Conservation (phyloP, 2,329 filamentous ascomycete species). For the Exophiala viscosa region DNA sequence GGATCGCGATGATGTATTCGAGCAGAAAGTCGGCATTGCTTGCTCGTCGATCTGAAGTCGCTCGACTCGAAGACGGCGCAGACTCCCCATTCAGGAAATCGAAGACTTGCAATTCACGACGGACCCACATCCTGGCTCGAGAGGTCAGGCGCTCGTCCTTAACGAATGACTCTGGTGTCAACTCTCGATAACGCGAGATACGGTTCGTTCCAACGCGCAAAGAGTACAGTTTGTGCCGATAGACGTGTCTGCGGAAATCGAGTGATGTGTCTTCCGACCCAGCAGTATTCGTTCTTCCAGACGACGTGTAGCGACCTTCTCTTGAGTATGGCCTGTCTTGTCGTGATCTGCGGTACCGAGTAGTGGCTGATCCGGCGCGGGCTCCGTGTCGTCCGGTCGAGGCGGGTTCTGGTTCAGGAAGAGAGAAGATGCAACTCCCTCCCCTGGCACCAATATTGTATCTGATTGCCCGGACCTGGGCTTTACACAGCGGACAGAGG, state of each 20-base stretch:
- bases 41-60: slow-evolving; percentile 41
- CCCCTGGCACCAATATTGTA: slow-evolving; percentile 54
- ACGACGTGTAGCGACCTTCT: slow-evolving; percentile 17
- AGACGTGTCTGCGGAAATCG: slow-evolving; percentile 65
- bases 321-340: slow-evolving; percentile 7
- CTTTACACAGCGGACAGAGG: slow-evolving; percentile 74
- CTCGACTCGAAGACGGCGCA: slow-evolving; percentile 14
- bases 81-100: slow-evolving; percentile 56
- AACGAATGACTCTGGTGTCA: slow-evolving; percentile 65
- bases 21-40: slow-evolving; percentile 79
- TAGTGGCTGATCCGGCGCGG: background rate
- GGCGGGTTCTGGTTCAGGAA: slow-evolving; percentile 31
- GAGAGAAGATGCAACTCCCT: slow-evolving; percentile 28
- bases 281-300: slow-evolving; percentile 14
- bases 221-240: slow-evolving; percentile 68
- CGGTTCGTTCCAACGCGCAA: slow-evolving; percentile 79
- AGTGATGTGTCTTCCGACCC: slow-evolving; percentile 42
- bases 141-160: slow-evolving; percentile 65
- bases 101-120: slow-evolving; percentile 81
- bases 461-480: slow-evolving; percentile 56
- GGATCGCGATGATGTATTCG: slow-evolving; percentile 77
- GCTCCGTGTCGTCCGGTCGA: background rate
- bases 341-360: slow-evolving; percentile 12
- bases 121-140: slow-evolving; percentile 74
- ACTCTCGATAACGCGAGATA: slow-evolving; percentile 69